Conservation (phyloP, 2,329 filamentous ascomycete species). For the Neopestalotiopsis sp. region DNA sequence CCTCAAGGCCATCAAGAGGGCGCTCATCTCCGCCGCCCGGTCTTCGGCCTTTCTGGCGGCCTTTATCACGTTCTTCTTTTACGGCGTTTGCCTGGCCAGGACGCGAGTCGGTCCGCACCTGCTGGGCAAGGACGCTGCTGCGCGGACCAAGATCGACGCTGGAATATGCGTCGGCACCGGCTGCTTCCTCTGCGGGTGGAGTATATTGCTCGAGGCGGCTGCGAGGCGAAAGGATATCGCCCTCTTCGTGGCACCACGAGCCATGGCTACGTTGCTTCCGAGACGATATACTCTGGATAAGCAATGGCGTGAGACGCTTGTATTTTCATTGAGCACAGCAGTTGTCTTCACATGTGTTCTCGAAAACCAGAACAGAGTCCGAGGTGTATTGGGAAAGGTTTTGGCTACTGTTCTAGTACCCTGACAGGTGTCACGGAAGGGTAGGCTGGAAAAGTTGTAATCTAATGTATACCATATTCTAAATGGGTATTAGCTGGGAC, state of each 20-base stretch:
- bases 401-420: slow-evolving; percentile 53
- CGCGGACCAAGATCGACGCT: slow-evolving; percentile 59
- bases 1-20: slow-evolving; percentile 48
- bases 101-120: slow-evolving; percentile 75
- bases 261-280: slow-evolving; percentile 75
- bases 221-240: slow-evolving; percentile 74
- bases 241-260: slow-evolving; percentile 81
- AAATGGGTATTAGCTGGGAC: background rate
- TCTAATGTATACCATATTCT: background rate
- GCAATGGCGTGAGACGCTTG: slow-evolving; percentile 70
- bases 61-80: slow-evolving; percentile 83
- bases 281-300: slow-evolving; percentile 66
- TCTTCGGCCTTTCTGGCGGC: slow-evolving; percentile 79
- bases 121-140: slow-evolving; percentile 55
- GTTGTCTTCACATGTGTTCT: slow-evolving; percentile 71
- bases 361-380: slow-evolving; percentile 66
- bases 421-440: background rate
- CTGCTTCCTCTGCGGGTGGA: slow-evolving; percentile 81
- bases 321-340: slow-evolving; percentile 71
- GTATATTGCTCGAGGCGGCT: slow-evolving; percentile 73
- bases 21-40: slow-evolving; percentile 64
- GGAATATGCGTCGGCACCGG: slow-evolving; percentile 74
- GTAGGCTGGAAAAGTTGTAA: background rate
- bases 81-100: slow-evolving; percentile 79
- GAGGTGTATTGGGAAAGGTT: slow-evolving; percentile 71